Evolutionary conservation across 768 basidiomycete genomes (phyloP).

Genomic region (Suillus discolor): DNA sequence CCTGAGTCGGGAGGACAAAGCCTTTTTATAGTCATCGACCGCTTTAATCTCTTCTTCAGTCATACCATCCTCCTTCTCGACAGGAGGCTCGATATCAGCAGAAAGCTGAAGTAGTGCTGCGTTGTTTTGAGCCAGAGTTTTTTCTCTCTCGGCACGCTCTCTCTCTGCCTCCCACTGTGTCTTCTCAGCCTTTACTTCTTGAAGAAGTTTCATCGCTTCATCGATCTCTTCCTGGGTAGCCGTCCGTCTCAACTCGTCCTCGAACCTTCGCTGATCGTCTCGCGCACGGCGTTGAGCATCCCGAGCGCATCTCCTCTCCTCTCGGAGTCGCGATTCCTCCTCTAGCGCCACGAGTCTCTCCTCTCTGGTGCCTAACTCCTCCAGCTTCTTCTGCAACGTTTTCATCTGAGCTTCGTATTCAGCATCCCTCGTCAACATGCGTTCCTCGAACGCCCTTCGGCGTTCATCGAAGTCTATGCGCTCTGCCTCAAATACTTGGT

Average conservation of each 20-base stretch:
- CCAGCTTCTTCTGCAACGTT: slow-evolving; percentile 21
- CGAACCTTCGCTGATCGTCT: slow-evolving; percentile 26
- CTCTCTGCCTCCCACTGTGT: slow-evolving; percentile 9
- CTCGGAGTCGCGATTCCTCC: slow-evolving; percentile 26
- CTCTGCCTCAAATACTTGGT: slow-evolving; percentile 17
- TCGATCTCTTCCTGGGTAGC: slow-evolving; percentile 23
- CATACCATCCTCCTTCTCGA: slow-evolving; percentile 25
- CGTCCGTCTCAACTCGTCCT: slow-evolving; percentile 19
- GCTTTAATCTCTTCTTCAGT: slow-evolving; percentile 15
- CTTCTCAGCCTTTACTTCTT: slow-evolving; percentile 14
- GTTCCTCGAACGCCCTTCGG: slow-evolving; percentile 24
- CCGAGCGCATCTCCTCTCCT: slow-evolving; percentile 23
- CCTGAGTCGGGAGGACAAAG: background rate
- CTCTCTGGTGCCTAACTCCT: slow-evolving; percentile 24
- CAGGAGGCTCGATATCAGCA: background rate
- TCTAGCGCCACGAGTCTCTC: slow-evolving; percentile 21
- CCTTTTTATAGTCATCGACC: slow-evolving; percentile 16
- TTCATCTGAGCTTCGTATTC: slow-evolving; percentile 21
- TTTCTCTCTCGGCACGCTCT: background rate
- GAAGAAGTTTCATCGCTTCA: slow-evolving; percentile 21
- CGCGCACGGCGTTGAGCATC: slow-evolving; percentile 24
- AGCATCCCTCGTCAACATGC: slow-evolving; percentile 21
- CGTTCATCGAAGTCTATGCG: slow-evolving; percentile 17
- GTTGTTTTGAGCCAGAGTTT: background rate
- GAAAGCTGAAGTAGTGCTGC: background rate